These are phyloP conservation scores for Asterella californica DNA, from an alignment of 225 moss, liverwort and hornwort species.

Conservation along the genomic window DNA sequence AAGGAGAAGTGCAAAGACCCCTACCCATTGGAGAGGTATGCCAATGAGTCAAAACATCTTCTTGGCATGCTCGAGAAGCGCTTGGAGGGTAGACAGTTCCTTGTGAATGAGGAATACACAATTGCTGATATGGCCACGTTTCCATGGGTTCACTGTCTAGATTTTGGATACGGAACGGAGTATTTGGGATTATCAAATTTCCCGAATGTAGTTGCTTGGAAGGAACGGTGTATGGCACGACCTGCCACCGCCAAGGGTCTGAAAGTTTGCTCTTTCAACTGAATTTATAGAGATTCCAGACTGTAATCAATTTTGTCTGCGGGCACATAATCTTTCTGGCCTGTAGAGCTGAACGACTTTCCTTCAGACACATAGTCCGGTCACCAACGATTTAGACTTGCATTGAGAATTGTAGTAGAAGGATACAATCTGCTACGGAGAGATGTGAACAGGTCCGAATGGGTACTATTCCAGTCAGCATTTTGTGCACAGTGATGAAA, in stretches of 20 bases:
- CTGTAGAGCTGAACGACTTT: no score
- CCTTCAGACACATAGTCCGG: no score
- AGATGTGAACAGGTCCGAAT: no score
- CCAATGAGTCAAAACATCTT: slow-evolving; percentile 43
- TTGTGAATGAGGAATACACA: slow-evolving; percentile 40
- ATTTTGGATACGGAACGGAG: neutral
- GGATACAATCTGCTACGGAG: no score
- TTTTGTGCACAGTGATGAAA: no score
- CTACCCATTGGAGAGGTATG: slow-evolving; percentile 45
- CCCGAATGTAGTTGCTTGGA: slow-evolving; percentile 42
- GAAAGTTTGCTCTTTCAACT: slow-evolving; percentile 21
- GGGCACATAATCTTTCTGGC: neutral
- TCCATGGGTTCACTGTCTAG: slow-evolving; percentile 35
- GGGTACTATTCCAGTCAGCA: no score
- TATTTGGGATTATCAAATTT: slow-evolving; percentile 36
- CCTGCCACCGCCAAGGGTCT: slow-evolving; percentile 46
- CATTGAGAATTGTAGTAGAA: no score
- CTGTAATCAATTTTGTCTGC: neutral
- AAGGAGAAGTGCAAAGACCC: slow-evolving; percentile 50
- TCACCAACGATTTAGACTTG: no score
- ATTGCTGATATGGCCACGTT: slow-evolving; percentile 46
- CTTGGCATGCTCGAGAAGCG: slow-evolving; percentile 49
- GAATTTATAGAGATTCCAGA: neutral
- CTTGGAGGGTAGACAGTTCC: slow-evolving; percentile 37
- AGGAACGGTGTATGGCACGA: slow-evolving; percentile 26